phyloP scores from a whole-genome alignment of 2,329 filamentous ascomycete genomes.

The Pseudogymnoascus sp. region DNA sequence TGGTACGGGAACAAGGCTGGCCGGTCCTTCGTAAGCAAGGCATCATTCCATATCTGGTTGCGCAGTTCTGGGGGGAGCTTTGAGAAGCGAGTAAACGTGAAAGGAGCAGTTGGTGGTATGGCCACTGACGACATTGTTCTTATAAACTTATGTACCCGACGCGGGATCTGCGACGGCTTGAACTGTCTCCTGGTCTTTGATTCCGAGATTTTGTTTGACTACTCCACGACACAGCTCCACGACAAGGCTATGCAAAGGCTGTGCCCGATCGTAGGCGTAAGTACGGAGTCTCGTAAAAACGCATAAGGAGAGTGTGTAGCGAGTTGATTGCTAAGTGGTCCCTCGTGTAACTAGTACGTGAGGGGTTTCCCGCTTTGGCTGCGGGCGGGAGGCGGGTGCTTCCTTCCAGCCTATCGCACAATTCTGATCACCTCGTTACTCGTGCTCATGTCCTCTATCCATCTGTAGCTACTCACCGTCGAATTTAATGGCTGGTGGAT shows the following conservation, averaged over 20 bases:
- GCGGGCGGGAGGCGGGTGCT: too few species aligned
- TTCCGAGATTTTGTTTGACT: background rate
- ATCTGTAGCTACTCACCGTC: background rate
- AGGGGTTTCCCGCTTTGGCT: too few species aligned
- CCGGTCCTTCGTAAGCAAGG: background rate
- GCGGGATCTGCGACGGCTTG: background rate
- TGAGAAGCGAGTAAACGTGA: background rate
- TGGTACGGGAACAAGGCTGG: background rate
- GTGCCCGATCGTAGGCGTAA: too few species aligned
- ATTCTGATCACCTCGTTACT: too few species aligned
- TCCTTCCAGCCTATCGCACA: too few species aligned
- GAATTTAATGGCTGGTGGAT: constrained; percentile 1
- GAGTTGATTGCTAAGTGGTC: too few species aligned
- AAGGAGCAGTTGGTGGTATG: background rate
- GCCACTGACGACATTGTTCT: background rate
- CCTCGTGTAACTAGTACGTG: too few species aligned
- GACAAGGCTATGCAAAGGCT: too few species aligned
- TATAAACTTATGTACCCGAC: background rate
- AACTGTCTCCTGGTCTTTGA: background rate
- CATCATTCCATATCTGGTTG: background rate
- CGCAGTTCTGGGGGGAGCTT: background rate
- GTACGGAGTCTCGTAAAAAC: background rate
- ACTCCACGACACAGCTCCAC: too few species aligned
- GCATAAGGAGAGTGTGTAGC: too few species aligned
- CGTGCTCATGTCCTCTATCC: background rate